Base-by-base conservation (phyloP, 1,284 basidiomycete genomes). In the Gymnopus androsaceus region DNA sequence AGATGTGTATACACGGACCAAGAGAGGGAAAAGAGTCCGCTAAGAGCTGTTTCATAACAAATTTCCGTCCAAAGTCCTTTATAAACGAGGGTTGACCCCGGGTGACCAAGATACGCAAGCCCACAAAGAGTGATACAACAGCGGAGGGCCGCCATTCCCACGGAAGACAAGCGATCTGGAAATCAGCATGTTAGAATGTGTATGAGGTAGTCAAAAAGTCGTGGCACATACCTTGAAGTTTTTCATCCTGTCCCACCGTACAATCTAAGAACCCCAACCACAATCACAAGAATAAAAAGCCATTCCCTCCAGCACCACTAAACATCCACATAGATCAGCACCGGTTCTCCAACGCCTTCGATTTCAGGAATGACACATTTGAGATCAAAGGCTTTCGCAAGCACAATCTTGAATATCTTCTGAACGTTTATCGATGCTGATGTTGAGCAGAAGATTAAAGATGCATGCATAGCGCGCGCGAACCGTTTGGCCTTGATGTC, bases 401-500 rank as follows among this genome's bases (percentile, higher is more conserved):
- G 81, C 42, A 95, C 90, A 72, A 95, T 95, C 80, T 98, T 97
- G 87, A 98, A 98, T 65, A 98, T 98, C 82, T 98, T 97, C 80
- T 98, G 96, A 52, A 99, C 95, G 72, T 99, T 98, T 78, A 98
- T 97, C 58, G 94, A 94, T 63, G 95, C 94, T 37, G 92, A 93
- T 38, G 96, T 98, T 42, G 95, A 98, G 75, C 95, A 98, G 75
- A 98, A 99, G 72, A 98, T 96, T 65, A 99, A 78, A 8, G 95
- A 96, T 8, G 96, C 95, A 68, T 97, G 95, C 96, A 98, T 99
- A 46, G 96, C 96, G 70, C 94, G 90, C 54, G 94, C 92, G 74
- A 98, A 99, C 62, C 95, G 86, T 71, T 95, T 94, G 37, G 95
- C 94, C 89, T 93, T 64, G 31, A 46, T 50, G 53, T 52, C 4